Base-by-base conservation (phyloP, 352 stramenopile genomes). In the Thalassiosira livingstoniorum region DNA sequence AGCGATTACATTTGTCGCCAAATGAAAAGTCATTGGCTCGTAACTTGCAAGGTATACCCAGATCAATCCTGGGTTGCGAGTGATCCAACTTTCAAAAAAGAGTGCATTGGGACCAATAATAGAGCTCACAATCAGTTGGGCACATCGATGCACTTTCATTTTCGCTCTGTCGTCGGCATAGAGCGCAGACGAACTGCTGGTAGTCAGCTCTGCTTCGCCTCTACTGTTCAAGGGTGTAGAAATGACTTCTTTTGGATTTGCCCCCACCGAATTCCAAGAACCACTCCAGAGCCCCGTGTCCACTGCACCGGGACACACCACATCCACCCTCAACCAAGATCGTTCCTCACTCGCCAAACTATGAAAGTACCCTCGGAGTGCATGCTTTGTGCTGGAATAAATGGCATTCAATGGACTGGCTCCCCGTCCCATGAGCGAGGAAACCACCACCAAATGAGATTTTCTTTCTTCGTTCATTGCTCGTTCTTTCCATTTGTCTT, bases 361-460 rank as follows among this genome's bases (percentile, higher is more conserved):
- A 60, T 73, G 62, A 68, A 92, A 90, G 71, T 91, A 94, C 31
- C 85, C 85, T 27, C 91, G 68, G 23, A 91, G 13, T 0, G 87
- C 87, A 70, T 88, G 78, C 66, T 94, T 94, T 23, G 71, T 85
- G n/a, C 83, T 71, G n/a, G 85, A 82, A 79, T 94, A 94, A 5
- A 79, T 80, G 32, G 85, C 71, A 35, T 85, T 90, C 27, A 94
- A 60, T 1, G 89, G 80, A 3, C 90, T 42, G 1, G 82, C 71
- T 15, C 91, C 63, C 37, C 80, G 77, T 23, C 65, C 85, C 54
- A 66, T 85, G 7, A 94, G 77, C 27, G 72, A 87, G 7, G 74
- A 87, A 51, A 86, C 90, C 0, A 89, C 54, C 0, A 92, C 75
- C 47, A 94, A 55, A 53, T 91, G 85, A 35, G 68, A 62, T 25